phyloP scores from a whole-genome alignment of 2,329 filamentous ascomycete species.

The Pestalotiopsis sp. region DNA sequence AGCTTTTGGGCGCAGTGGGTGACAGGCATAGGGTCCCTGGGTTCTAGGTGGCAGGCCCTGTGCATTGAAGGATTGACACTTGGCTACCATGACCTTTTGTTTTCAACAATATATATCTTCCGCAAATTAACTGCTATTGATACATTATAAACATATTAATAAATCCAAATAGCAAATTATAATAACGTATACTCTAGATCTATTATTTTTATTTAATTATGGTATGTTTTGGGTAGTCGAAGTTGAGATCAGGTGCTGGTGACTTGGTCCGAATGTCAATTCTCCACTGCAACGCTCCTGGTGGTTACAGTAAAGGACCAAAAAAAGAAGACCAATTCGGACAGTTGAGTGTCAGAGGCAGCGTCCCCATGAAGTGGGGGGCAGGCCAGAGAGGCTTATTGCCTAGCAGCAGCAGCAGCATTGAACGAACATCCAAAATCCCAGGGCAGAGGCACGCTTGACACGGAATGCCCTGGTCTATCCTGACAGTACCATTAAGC shows the following conservation, averaged over 20 bases:
- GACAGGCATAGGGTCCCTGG: constrained; percentile 2
- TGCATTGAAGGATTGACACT: too few relatives aligned
- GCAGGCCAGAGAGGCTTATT: constrained; percentile 5
- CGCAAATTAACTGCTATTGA: too few relatives aligned
- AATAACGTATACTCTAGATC: too few relatives aligned
- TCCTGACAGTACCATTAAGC: neutral
- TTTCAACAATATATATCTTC: too few relatives aligned
- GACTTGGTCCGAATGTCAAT: too few relatives aligned
- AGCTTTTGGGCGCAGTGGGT: neutral
- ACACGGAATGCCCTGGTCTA: constrained; percentile 8
- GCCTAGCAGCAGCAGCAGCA: neutral
- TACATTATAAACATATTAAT: too few relatives aligned
- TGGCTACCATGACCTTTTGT: too few relatives aligned
- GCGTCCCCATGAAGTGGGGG: neutral
- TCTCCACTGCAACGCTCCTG: too few relatives aligned
- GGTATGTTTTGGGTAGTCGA: too few relatives aligned
- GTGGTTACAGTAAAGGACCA: neutral
- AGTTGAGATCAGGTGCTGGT: too few relatives aligned
- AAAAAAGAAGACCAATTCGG: constrained; percentile 2
- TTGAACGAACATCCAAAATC: neutral
- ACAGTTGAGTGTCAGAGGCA: neutral
- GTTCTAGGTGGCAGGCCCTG: neutral
- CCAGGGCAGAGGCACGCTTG: neutral
- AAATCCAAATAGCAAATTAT: too few relatives aligned
- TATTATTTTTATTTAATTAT: too few relatives aligned